Base-by-base conservation (phyloP, 225 moss, liverwort and hornwort species). In the Antitrichia curtipendula region DNA sequence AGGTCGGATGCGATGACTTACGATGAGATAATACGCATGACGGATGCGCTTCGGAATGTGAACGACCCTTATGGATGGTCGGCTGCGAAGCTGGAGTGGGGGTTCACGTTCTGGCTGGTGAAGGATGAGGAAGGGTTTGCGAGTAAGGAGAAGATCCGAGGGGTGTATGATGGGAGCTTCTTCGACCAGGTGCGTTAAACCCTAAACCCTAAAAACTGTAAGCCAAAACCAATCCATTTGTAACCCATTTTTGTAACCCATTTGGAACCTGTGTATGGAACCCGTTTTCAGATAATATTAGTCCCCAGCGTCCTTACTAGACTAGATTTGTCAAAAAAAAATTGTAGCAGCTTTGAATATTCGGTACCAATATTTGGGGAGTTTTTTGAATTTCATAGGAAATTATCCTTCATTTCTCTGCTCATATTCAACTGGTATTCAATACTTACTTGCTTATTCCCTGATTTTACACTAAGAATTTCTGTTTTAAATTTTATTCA, bases 61-160 rank as follows among this genome's bases (percentile, higher is more conserved):
- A 91, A 93, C 75, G 95, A 95, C 12, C 90, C 90, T 8, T 95
- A 91, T 57, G 95, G 95, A 6, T 92, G 80, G 93, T 93, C 87
- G 28, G 93, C 93, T 16, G 93, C 93, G 40, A 93, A 93, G 85
- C 82, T 93, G 52, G 93, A 93, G 83, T 93, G 93, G 93, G 93
- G 93, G 1, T 93, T 93, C 74, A 93, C 93, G 21, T 93, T 82
- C 80, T 93, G 91, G 93, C 72, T 93, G 28, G 91, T 93, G 45
- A 93, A 93, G 54, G 93, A 93, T 13, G 80, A 62, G 2, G 36
- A 86, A 45, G 93, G 93, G 25, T 93, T 91, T 50, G 93, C 93
- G 4, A 91, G 89, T 32, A 93, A 93, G 89, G 93, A 93, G 76
- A 89, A 88, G 61, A 91, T 93, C 31, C 91, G 93, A 20, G 93